Percentiles rank a stretch among this genome's conserved stretches.
phyloP scores from a whole-genome alignment of 2,329 filamentous ascomycete genomes.

The Pleomassaria siparia region DNA sequence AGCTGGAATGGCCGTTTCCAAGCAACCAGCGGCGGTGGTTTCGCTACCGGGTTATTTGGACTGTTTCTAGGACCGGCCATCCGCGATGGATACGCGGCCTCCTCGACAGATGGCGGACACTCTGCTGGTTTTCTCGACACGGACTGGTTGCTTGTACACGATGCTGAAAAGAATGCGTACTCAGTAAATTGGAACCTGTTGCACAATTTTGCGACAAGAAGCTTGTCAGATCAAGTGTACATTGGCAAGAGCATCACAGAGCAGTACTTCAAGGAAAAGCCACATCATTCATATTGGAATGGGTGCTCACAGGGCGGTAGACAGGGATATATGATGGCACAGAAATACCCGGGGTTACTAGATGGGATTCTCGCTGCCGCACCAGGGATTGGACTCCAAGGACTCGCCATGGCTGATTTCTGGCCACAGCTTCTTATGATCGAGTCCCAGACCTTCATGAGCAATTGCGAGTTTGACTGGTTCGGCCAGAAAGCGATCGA shows the following conservation, averaged over 20 bases:
- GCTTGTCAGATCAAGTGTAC: conserved; percentile 39
- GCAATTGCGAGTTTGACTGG: conserved; percentile 23
- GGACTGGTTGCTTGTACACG: conserved; percentile 25
- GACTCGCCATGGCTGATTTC: conserved; percentile 17
- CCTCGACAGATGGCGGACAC: conserved; percentile 37
- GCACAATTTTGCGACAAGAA: conserved; percentile 41
- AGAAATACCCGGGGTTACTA: conserved; percentile 28
- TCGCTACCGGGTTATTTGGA: conserved; percentile 26
- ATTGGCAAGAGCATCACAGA: conserved; percentile 39
- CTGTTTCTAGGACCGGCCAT: conserved; percentile 27
- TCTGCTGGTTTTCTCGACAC: conserved; percentile 11
- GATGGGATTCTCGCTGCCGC: conserved; percentile 36
- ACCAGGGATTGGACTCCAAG: conserved; percentile 23
- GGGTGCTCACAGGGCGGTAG: conserved; percentile 33
- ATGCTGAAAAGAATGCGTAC: conserved; percentile 11
- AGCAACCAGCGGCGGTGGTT: conserved; percentile 35
- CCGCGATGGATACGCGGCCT: conserved; percentile 31
- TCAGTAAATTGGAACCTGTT: conserved; percentile 34
- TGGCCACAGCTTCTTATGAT: conserved; percentile 33
- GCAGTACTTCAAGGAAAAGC: conserved; percentile 36
- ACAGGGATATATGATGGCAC: conserved; percentile 35
- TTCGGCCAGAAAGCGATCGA: conserved; percentile 16
- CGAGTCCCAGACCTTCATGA: conserved; percentile 12
- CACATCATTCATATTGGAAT: conserved; percentile 37
- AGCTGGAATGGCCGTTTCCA: conserved; percentile 39